These are phyloP conservation scores for carrot (Daucus carota) DNA, from an alignment of 129 eudicot genomes.

Conservation along the genomic window DNA sequence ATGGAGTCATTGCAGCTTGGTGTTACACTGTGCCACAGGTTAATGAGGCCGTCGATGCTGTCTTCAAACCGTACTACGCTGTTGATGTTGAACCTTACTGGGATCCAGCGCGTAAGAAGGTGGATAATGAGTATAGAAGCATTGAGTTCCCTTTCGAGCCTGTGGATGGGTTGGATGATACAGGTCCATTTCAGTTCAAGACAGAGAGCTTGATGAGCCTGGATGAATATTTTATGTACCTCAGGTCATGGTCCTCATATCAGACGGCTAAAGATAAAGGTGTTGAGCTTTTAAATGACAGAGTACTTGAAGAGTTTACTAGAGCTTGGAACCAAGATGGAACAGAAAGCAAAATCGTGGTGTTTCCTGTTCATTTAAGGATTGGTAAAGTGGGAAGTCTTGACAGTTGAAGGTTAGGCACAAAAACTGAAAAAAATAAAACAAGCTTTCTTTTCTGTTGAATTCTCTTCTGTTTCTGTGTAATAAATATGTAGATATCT, in stretches of 20 bases:
- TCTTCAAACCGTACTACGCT: constrained; percentile 24
- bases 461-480: background rate
- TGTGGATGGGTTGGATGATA: constrained; percentile 49
- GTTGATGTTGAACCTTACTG: constrained; percentile 38
- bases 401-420: background rate
- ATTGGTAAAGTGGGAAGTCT: constrained; percentile 50
- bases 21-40: constrained; percentile 54
- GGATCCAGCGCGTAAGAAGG: constrained; percentile 26
- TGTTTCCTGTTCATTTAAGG: constrained; percentile 60
- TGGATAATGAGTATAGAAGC: constrained; percentile 40
- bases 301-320: constrained; percentile 36
- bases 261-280: constrained; percentile 58
- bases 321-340: constrained; percentile 56
- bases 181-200: constrained; percentile 57
- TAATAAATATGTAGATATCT: background rate
- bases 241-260: constrained; percentile 65
- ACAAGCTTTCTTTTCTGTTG: background rate
- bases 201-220: constrained; percentile 38
- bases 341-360: constrained; percentile 25
- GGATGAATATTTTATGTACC: constrained; percentile 29
- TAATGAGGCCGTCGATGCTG: constrained; percentile 25
- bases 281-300: constrained; percentile 55
- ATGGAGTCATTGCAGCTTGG: constrained; percentile 77
- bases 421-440: background rate
- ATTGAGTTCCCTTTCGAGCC: constrained; percentile 59